Evolutionary conservation across 1,284 basidiomycete genomes (phyloP).

Genomic region (Ceratobasidium theobromae): DNA sequence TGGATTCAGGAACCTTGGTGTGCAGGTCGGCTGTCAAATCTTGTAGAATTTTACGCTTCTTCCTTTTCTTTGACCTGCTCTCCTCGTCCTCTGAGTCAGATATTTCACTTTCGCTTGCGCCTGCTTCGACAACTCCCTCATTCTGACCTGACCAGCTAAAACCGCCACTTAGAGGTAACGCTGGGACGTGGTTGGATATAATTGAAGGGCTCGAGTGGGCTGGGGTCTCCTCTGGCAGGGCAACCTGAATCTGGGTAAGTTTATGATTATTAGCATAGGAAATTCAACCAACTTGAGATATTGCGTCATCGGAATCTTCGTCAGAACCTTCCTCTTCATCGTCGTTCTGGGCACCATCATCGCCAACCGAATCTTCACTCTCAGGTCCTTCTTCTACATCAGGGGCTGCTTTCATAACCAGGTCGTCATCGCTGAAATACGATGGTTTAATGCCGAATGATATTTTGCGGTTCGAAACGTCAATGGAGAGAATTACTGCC

Average conservation of each 20-base stretch:
- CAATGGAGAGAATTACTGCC: slow-evolving; percentile 73
- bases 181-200: slow-evolving; percentile 36
- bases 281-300: background rate
- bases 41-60: slow-evolving; percentile 69
- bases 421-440: slow-evolving; percentile 62
- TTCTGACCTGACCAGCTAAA: slow-evolving; percentile 52
- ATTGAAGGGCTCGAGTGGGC: slow-evolving; percentile 37
- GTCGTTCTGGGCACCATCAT: slow-evolving; percentile 32
- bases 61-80: slow-evolving; percentile 59
- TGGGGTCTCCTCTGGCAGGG: slow-evolving; percentile 38
- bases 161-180: slow-evolving; percentile 48
- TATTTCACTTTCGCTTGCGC: slow-evolving; percentile 17
- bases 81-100: slow-evolving; percentile 38
- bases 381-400: slow-evolving; percentile 43
- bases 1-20: slow-evolving; percentile 82
- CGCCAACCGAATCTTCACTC: slow-evolving; percentile 37
- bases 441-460: slow-evolving; percentile 90
- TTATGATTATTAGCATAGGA: background rate
- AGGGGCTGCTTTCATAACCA: slow-evolving; percentile 43
- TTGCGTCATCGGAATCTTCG: slow-evolving; percentile 38
- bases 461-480: slow-evolving; percentile 74
- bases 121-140: slow-evolving; percentile 25
- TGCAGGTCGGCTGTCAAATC: slow-evolving; percentile 88
- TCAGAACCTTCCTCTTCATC: slow-evolving; percentile 40
- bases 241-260: background rate